These are phyloP conservation scores for Zopfia rhizophila DNA, from an alignment of 2,329 filamentous ascomycete species.

Conservation along the genomic window DNA sequence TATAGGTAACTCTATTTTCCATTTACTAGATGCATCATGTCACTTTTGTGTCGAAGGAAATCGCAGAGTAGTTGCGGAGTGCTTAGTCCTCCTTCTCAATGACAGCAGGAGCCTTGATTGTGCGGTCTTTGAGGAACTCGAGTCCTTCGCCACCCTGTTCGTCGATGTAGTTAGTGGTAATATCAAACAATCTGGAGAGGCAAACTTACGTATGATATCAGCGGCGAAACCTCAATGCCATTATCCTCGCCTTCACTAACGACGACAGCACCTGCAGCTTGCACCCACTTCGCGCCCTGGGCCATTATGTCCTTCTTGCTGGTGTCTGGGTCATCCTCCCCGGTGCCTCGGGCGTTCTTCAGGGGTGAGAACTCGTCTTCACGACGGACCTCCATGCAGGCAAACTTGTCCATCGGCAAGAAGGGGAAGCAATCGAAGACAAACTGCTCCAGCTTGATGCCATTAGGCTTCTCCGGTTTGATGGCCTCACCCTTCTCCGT, in stretches of 20 bases:
- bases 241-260: conserved; percentile 65
- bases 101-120: conserved; percentile 71
- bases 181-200: conserved; percentile 12
- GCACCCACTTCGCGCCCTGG: conserved; percentile 87
- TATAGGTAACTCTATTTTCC: background rate
- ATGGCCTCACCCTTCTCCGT: conserved; percentile 79
- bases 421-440: conserved; percentile 98
- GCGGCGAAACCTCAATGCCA: conserved; percentile 89
- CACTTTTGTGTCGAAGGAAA: no score
- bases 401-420: conserved; percentile 86
- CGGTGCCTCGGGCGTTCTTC: conserved; percentile 86
- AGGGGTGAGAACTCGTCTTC: conserved; percentile 98
- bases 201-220: conserved; percentile 93
- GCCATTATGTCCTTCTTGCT: conserved; percentile 89
- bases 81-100: conserved; percentile 67
- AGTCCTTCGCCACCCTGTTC: conserved; percentile 69
- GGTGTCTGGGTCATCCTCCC: conserved; percentile 93
- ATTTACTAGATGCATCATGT: background rate
- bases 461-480: conserved; percentile 95
- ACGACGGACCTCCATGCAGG: conserved; percentile 92
- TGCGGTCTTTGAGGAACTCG: conserved; percentile 67
- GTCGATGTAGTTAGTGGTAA: no score
- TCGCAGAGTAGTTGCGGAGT: no score
- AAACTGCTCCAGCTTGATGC: conserved; percentile 99
- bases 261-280: conserved; percentile 80